Evolutionary conservation across 2,329 filamentous ascomycete species (phyloP).

Genomic region (Botrytis medusae): DNA sequence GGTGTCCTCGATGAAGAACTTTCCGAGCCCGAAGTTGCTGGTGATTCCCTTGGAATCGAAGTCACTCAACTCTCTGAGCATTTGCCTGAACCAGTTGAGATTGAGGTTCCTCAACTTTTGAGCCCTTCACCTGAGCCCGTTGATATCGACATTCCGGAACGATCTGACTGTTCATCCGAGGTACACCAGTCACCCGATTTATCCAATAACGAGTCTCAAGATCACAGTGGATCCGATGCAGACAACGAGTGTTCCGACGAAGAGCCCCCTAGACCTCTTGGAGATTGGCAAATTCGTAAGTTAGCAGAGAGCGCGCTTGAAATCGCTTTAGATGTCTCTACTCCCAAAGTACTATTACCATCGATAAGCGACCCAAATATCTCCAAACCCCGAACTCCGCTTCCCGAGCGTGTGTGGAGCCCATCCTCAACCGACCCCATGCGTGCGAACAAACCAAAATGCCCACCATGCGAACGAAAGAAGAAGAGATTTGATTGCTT

Average conservation of each 20-base stretch:
- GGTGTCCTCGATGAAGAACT: background rate
- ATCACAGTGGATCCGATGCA: constrained; percentile 19
- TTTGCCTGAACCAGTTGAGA: background rate
- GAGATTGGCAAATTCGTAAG: constrained; percentile 13
- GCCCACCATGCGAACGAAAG: constrained; percentile 18
- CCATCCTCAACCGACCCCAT: constrained; percentile 4
- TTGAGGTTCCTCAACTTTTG: background rate
- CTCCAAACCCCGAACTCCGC: constrained; percentile 10
- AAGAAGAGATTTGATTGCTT: constrained; percentile 22
- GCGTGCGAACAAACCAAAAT: constrained; percentile 21
- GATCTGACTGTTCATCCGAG: background rate
- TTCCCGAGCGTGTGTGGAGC: constrained; percentile 10
- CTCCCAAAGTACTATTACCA: background rate
- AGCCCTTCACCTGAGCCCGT: constrained; percentile 5
- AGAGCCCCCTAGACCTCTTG: background rate
- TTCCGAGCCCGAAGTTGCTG: background rate
- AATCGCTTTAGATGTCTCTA: constrained; percentile 5
- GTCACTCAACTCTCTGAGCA: background rate
- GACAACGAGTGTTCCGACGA: constrained; percentile 15
- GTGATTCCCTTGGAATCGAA: background rate
- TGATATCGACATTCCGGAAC: background rate
- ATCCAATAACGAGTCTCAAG: background rate
- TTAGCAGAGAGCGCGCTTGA: constrained; percentile 17
- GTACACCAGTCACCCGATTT: background rate
- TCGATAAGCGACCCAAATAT: background rate